Evolutionary conservation across 148 eudicot genomes (phyloP), one percentile per base, ranked within the genome.

Genomic region (Spergularia marina): DNA sequence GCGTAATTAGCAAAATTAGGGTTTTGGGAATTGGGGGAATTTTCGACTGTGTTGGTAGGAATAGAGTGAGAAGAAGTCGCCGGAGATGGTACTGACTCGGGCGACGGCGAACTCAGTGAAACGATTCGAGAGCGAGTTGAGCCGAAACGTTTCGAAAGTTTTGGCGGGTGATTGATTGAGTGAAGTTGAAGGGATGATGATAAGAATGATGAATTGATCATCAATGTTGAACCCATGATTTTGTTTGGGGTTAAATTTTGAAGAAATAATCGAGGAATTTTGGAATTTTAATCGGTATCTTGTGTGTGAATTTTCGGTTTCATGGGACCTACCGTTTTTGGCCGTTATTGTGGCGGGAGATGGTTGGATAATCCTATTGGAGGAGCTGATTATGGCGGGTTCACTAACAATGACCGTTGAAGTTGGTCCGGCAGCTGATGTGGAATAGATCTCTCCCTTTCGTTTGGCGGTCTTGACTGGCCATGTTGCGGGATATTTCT

Each of bases 81-180:
- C 16, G 74, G 73, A 53, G 75, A 20, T 7, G 87, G 60, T 17
- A 77, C 60, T 1, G 84, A 82, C 13, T 79, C 86, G 7, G 84
- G 81, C 1, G 85, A 65, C 10, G 89, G 47, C 5, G 88, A 85
- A 76, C 79, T 70, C 59, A 80, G 17, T 12, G 88, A 82, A 64
- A 87, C 85, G 74, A 76, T 62, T 23, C 70, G 49, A 36, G 56
- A 51, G 2, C 69, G 67, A 58, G 40, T 16, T 1, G 39, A 25
- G 3, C 13, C 65, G 23, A 63, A 68, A 20, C 73, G 72, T 69
- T 36, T 78, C 16, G 12, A 18, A 23, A 12, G 39, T 65, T 58
- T 68, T 61, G 76, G 59, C 39, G 77, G 34, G 68, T 53, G 58
- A 25, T 41, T n/a, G 16, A 71, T 36, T 9, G 56, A 23, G 2